These are phyloP conservation scores for Platanthera guangdongensis DNA, from an alignment of 106 monocot species.

Conservation along the genomic window DNA sequence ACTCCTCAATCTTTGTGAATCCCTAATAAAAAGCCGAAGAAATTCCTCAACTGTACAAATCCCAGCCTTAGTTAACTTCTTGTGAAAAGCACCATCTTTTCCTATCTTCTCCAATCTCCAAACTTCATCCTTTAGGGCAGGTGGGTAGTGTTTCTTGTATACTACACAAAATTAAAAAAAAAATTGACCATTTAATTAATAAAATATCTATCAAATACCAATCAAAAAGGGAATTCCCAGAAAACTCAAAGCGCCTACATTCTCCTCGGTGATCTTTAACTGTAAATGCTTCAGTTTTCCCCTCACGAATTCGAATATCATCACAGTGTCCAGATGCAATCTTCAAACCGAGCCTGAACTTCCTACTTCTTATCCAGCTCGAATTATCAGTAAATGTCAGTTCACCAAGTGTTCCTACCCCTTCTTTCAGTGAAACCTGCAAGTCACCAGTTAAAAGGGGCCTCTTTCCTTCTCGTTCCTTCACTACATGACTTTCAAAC, in stretches of 20 bases:
- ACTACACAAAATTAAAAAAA: constrained; percentile 10
- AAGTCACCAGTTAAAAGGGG: constrained; percentile 36
- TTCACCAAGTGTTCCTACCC: constrained; percentile 34
- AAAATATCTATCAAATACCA: neutral
- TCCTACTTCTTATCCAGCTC: constrained; percentile 39
- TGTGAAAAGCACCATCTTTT: constrained; percentile 65
- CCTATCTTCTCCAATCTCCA: constrained; percentile 68
- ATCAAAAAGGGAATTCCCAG: neutral
- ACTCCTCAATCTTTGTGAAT: constrained; percentile 37
- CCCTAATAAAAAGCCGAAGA: constrained; percentile 41
- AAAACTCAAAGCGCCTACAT: constrained; percentile 19
- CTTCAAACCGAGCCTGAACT: constrained; percentile 35
- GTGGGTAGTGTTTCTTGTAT: constrained; percentile 59
- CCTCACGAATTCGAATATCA: constrained; percentile 33
- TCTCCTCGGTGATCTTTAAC: constrained; percentile 48
- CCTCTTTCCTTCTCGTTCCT: constrained; percentile 37
- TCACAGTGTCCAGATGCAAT: constrained; percentile 24
- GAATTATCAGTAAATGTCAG: constrained; percentile 34
- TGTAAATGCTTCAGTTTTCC: constrained; percentile 35
- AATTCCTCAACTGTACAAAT: constrained; percentile 56
- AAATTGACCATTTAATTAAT: neutral
- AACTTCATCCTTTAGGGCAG: constrained; percentile 49
- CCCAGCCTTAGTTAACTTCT: constrained; percentile 40
- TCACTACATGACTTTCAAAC: constrained; percentile 38
- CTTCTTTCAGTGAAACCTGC: constrained; percentile 29